Percentiles rank a stretch among this genome's conserved stretches.
phyloP scores from a whole-genome alignment of 805 yeast species.

The Wickerhamiella hasegawae region DNA sequence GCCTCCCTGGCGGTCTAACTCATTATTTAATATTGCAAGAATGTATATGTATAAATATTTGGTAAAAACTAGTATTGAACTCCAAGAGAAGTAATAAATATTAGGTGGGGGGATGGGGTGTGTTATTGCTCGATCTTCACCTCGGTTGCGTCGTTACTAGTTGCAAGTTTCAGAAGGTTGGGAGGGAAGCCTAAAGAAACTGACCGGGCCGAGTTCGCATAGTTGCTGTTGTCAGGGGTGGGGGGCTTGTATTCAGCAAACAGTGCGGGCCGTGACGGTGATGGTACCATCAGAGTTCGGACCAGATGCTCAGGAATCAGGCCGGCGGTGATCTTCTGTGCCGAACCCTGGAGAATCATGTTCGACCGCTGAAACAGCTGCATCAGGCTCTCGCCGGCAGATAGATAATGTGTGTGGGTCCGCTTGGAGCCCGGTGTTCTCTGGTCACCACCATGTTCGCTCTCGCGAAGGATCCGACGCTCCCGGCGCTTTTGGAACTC shows the following conservation, averaged over 20 bases:
- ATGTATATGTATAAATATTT: neutral
- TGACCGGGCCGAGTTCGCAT: neutral
- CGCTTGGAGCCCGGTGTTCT: too few relatives aligned
- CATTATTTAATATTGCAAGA: neutral
- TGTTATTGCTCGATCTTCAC: neutral
- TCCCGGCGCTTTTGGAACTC: constrained; percentile 55
- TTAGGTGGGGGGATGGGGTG: neutral
- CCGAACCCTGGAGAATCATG: constrained; percentile 8
- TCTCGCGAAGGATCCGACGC: constrained; percentile 34
- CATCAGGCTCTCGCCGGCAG: constrained; percentile 11
- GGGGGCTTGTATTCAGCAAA: constrained; percentile 1
- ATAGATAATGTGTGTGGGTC: neutral
- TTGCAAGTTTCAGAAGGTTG: neutral
- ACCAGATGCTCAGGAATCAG: constrained; percentile 9
- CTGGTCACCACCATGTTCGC: too few relatives aligned
- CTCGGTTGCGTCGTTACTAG: neutral
- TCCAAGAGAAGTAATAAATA: neutral
- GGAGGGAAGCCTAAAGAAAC: constrained; percentile 2
- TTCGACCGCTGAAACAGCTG: constrained; percentile 12
- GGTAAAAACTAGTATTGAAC: constrained; percentile 1
- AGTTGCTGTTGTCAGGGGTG: neutral
- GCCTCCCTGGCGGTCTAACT: constrained; percentile 1
- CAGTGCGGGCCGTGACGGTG: constrained; percentile 14
- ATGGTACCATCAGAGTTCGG: constrained; percentile 11
- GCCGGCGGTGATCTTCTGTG: constrained; percentile 2